These are phyloP conservation scores for Bidens hawaiensis DNA, from an alignment of 140 eudicot species.

Conservation along the genomic window DNA sequence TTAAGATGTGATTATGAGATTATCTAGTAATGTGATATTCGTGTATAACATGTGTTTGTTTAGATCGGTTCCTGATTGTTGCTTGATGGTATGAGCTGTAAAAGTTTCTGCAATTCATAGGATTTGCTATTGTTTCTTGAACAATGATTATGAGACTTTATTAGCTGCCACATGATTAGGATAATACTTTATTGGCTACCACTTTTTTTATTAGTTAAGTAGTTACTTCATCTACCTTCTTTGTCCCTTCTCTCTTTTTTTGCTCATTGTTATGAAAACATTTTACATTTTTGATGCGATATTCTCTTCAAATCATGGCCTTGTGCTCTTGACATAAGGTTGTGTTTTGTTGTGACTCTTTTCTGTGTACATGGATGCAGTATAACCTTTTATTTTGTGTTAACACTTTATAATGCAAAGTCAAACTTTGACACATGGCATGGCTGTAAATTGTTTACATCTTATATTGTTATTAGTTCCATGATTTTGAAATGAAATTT, in stretches of 20 bases:
- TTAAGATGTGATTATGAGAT: neutral
- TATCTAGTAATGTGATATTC: no score
- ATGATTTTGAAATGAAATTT: neutral
- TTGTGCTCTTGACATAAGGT: constrained; percentile 18
- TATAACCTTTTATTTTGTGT: no score
- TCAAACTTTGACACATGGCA: neutral
- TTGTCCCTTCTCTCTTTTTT: neutral
- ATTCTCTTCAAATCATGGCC: neutral
- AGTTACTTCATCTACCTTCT: neutral
- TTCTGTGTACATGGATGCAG: no score
- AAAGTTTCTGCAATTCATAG: constrained; percentile 14
- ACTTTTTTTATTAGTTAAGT: neutral
- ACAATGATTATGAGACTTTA: constrained; percentile 23
- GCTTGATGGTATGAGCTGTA: constrained; percentile 24
- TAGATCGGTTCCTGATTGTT: constrained; percentile 5
- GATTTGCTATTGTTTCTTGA: constrained; percentile 7
- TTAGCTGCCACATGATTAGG: constrained; percentile 36
- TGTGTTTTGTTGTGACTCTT: no score
- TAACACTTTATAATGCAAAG: no score
- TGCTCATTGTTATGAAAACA: neutral
- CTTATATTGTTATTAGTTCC: constrained; percentile 1
- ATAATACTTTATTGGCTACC: constrained; percentile 8
- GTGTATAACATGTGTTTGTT: neutral
- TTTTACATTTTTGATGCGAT: constrained; percentile 1
- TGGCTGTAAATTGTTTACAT: neutral